Percentiles rank a stretch among this genome's conserved stretches.
Conservation (phyloP, 768 basidiomycete species). For the Russula foetens region DNA sequence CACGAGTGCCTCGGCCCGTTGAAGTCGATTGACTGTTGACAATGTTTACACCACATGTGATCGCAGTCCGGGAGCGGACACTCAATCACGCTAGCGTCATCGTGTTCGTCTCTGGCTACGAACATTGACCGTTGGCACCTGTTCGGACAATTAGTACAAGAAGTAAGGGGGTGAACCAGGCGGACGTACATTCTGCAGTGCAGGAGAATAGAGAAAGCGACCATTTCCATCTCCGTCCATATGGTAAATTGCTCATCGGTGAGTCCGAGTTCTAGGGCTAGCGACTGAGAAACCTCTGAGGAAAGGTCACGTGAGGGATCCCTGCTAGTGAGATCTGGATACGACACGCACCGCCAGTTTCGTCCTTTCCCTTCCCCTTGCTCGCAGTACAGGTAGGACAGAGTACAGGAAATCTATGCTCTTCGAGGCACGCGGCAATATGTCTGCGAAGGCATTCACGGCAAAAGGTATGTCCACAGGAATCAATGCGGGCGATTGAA, state of each 20-base stretch:
- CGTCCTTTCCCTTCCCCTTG: slow-evolving; percentile 14
- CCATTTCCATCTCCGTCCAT: slow-evolving; percentile 41
- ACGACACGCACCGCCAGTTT: slow-evolving; percentile 30
- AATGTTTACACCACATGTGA: slow-evolving; percentile 29
- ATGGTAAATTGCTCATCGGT: slow-evolving; percentile 33
- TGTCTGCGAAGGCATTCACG: slow-evolving; percentile 41
- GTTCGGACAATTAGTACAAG: not conserved
- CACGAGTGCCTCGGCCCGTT: slow-evolving; percentile 25
- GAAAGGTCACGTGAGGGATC: not conserved
- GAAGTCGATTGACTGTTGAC: slow-evolving; percentile 23
- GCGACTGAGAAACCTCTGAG: slow-evolving; percentile 32
- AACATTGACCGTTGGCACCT: slow-evolving; percentile 22
- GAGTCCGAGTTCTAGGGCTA: slow-evolving; percentile 40
- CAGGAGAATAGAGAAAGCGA: slow-evolving; percentile 34
- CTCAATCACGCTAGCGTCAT: slow-evolving; percentile 18
- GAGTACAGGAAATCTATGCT: slow-evolving; percentile 48
- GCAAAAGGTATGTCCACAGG: slow-evolving; percentile 48
- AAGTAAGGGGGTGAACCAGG: not conserved
- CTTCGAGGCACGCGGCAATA: slow-evolving; percentile 38
- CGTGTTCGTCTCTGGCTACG: slow-evolving; percentile 27
- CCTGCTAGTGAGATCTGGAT: not conserved
- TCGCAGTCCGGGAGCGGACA: slow-evolving; percentile 27
- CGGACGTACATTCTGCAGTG: slow-evolving; percentile 40
- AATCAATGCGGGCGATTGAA: slow-evolving; percentile 34
- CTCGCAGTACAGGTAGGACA: slow-evolving; percentile 48